Evolutionary conservation across 169 alveolate species (phyloP), one percentile per base, ranked within the genome.

Genomic region (Theileria parva): DNA sequence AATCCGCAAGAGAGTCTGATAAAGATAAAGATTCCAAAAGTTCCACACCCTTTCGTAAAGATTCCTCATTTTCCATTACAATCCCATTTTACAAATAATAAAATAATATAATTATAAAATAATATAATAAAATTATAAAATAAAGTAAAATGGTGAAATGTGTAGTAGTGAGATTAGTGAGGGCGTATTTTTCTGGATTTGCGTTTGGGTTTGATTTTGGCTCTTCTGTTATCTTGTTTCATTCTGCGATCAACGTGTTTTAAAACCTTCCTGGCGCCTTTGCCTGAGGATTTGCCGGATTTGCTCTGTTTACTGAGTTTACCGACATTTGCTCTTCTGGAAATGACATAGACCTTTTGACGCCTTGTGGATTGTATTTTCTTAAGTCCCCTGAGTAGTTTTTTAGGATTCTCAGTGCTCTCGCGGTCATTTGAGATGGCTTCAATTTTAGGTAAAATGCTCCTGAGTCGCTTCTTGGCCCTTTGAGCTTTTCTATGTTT

Each of bases 171-270:
- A n/a, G n/a, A n/a, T 15, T 66, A 75, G 57, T 77, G 86, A 0
- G 64, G 37, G 77, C 86, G 86, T 2, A 75, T 77, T 39, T 83
- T 63, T 59, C 81, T 79, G 30, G 86, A 77, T 25, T 73, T 92
- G 61, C 61, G 79, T 48, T 79, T 93, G 78, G 88, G 87, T 86
- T 90, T 92, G 13, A 86, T 76, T 51, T 91, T 81, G 32, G 92
- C 65, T 61, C 97, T 96, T 85, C 97, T 88, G 79, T 95, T 94
- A 88, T 96, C 99, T 86, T 97, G 96, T 89, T 95, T 97, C 69
- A 97, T 79, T 85, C 99, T 93, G 87, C 93, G 96, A 89, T 97
- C 99, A n/a, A 97, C 99, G 77, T 92, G 92, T 88, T 95, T 96
- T 60, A 88, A 90, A 74, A 83, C 87, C 79, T 79, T 95, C 86